Evolutionary conservation across 2,329 filamentous ascomycete species (phyloP), one percentile per base, ranked within the genome.

Genomic region (Neurospora sp.): DNA sequence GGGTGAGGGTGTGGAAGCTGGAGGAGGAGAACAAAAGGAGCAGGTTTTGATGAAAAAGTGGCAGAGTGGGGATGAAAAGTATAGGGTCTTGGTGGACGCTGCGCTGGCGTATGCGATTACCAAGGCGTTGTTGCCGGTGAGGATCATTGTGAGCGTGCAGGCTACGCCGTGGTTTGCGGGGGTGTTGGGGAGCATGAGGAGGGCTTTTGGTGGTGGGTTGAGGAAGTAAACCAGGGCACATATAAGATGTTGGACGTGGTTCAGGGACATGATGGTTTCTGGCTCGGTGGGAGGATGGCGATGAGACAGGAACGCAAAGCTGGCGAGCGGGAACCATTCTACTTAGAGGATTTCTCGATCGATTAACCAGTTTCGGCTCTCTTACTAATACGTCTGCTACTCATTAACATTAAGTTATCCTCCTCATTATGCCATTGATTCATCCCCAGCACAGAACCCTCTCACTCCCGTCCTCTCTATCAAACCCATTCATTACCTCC

Each of bases 121-220:
- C 0, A 99, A 99, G 81, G 89, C 89, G 17, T 77, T 98, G 71
- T 79, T 99, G 73, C 93, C 96, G 0, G 76, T 92, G 13, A 86
- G 96, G 74, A 87, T 99, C 72, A 82, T 90, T 36, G 80, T 88
- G 7, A 97, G 94, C 81, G 86, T 96, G 4, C 97, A 92, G 93
- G 91, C 87, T 15, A 97, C 96, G 66, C 96, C 96, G 4, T 96
- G 93, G 91, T 96, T 98, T 84, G 94, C 94, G 1, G 86, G 89
- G 62, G 81, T 87, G 28, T 81, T 92, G 46, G 80, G 91, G 13
- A 79, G 79, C 67, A 69, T 79, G 23, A 78, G 77, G 68, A 73
- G 73, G 15, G 23, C 77, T 11, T 75, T 82, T 9, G 23, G 68
- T 17, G 13, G 52, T 9, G 52, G 52, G 13, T 62, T 62, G 66